Percentiles rank a stretch among this genome's conserved stretches.
Evolutionary conservation across 2,329 filamentous ascomycete species (phyloP).

Genomic region (Aspergillus tanneri): DNA sequence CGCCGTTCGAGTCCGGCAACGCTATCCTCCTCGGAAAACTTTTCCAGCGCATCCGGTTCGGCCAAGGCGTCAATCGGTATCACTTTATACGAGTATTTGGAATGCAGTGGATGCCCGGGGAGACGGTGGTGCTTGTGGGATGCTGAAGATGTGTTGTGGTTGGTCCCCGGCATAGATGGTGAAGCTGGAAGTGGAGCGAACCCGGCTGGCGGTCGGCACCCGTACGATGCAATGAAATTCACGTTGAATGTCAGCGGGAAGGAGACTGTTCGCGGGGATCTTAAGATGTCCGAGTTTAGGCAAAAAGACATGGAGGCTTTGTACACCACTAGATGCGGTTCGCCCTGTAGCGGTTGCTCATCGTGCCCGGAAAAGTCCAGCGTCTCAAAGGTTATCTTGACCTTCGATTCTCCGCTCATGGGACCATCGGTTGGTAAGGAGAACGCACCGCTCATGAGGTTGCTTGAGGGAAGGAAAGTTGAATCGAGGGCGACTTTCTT

Average conservation of each 20-base stretch:
- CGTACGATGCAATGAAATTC: constrained; percentile 56
- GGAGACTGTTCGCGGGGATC: constrained; percentile 23
- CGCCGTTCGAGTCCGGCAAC: constrained; percentile 12
- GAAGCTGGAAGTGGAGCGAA: constrained; percentile 23
- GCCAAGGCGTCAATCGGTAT: constrained; percentile 29
- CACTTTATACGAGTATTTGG: constrained; percentile 34
- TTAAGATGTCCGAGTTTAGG: constrained; percentile 15
- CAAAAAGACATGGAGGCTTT: constrained; percentile 31
- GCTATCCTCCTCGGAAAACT: background rate
- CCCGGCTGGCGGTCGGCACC: constrained; percentile 50
- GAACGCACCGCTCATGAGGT: constrained; percentile 39
- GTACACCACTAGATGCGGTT: constrained; percentile 19
- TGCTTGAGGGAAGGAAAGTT: constrained; percentile 41
- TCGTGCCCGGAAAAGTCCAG: constrained; percentile 27
- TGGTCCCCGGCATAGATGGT: too few relatives aligned
- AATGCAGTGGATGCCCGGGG: constrained; percentile 41
- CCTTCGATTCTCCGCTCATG: constrained; percentile 5
- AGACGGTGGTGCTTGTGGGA: constrained; percentile 27
- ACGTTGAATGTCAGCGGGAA: constrained; percentile 52
- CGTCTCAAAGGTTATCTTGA: constrained; percentile 23
- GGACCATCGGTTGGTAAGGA: constrained; percentile 38
- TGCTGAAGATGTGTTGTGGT: background rate
- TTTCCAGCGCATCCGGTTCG: constrained; percentile 15
- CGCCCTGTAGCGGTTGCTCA: constrained; percentile 12
- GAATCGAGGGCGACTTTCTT: constrained; percentile 40